Base-by-base conservation (phyloP, 2,329 filamentous ascomycete genomes). In the Fusarium multiceps region DNA sequence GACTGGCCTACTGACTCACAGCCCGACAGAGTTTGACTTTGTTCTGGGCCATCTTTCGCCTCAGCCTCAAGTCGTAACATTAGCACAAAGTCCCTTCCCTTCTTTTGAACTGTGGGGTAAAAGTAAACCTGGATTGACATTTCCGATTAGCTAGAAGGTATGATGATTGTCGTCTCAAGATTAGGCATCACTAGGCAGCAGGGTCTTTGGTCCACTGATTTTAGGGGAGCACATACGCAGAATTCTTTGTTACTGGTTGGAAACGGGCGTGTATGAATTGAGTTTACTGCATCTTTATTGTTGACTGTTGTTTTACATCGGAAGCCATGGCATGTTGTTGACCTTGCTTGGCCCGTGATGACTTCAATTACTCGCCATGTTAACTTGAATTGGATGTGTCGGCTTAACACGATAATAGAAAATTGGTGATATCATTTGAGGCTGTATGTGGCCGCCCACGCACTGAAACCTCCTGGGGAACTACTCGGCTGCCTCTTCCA, bases 1-100 rank as follows among this genome's bases (percentile, higher is more conserved):
- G 58, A 43, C 49, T 69, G 66, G 69, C 49, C 69, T 66, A 68
- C 66, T 69, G 66, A 69, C 49, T 69, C 66, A 68, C 66, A 69
- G 50, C 47, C 55, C 66, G 32, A 11, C 18, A 41, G 20, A 49
- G 20, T 40, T 27, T 27, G 21, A 43, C 32, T 61, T 20, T 50
- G 28, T 37, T 42, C 20, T 30, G 28, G 28, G 28, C 28, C 14
- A 14, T 7, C 45, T 48, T 30, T 34, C 45, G 45, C 32, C 27
- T 46, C 47, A 46, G 23, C 25, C 49, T 53, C 41, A 37, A 37
- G 63, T 34, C 42, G 63, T 40, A 18, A 37, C 32, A 10, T 37
- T 37, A 20, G 30, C 61, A 53, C 34, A 43, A 66, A 28, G 58
- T 25, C 21, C 18, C 13, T 7, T 21, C 7, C 14, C 41, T 16